Evolutionary conservation across 1,284 basidiomycete species (phyloP).

Genomic region (Gymnopus androsaceus): DNA sequence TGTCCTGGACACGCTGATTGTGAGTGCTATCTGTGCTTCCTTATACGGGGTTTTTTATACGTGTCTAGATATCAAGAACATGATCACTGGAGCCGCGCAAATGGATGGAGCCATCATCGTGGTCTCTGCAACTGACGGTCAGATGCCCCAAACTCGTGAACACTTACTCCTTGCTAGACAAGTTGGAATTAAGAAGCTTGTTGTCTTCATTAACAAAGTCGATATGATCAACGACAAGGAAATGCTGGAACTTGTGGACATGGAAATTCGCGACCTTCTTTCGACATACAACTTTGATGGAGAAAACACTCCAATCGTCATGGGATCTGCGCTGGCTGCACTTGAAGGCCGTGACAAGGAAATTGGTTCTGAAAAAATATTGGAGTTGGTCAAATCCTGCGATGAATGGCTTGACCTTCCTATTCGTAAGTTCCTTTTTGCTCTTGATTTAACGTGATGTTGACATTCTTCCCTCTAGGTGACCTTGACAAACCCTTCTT

Average conservation of each 20-base stretch:
- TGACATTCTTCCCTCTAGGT: constrained; percentile 61
- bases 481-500: constrained; percentile 99
- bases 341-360: constrained; percentile 84
- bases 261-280: constrained; percentile 99
- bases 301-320: constrained; percentile 94
- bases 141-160: constrained; percentile 99
- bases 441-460: constrained; percentile 9
- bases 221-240: constrained; percentile 96
- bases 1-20: constrained; percentile 96
- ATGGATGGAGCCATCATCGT: constrained; percentile 99
- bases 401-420: constrained; percentile 97
- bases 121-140: constrained; percentile 97
- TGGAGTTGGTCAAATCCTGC: constrained; percentile 85
- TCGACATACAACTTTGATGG: constrained; percentile 94
- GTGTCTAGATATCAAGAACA: constrained; percentile 87
- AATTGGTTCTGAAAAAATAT: constrained; percentile 82
- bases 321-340: constrained; percentile 95
- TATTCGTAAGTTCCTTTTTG: constrained; percentile 60
- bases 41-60: constrained; percentile 14
- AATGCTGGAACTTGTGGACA: constrained; percentile 99
- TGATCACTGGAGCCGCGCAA: constrained; percentile 99
- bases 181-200: constrained; percentile 97
- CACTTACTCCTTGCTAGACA: constrained; percentile 97
- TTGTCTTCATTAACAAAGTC: constrained; percentile 99
- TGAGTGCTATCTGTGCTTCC: constrained; percentile 36